Evolutionary conservation across 2,329 filamentous ascomycete species (phyloP), one percentile per base, ranked within the genome.

Genomic region (Laburnicola sp.): DNA sequence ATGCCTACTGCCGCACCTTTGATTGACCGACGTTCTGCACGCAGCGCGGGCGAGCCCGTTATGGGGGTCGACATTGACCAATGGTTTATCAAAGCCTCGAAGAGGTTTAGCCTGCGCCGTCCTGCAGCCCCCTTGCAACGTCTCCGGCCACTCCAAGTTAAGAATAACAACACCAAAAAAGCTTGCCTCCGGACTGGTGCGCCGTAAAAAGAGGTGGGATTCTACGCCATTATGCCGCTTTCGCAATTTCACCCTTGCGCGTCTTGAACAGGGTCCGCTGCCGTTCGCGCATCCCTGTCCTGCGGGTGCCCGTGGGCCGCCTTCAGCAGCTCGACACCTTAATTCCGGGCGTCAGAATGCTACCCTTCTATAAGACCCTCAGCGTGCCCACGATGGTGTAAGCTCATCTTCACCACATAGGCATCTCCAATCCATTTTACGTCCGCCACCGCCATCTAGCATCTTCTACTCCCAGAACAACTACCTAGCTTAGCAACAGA

Each of bases 1-100:
- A n/a, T n/a, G n/a, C n/a, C n/a, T n/a, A 59, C 53, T 47, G 28
- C 38, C 36, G n/a, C 37, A 52, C 39, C 27, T 57, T 53, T 63
- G 60, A 64, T 60, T 63, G 62, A 60, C 47, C 45, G 48, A n/a
- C 16, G 45, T 43, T 22, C 58, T 64, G 58, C 62, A 57, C 28
- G 22, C 31, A 48, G 36, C 46, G 48, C 34, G 31, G 52, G 28
- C 34, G 22, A 30, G 31, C 49, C 42, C 35, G 3, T 53, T 50
- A 37, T 56, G 58, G 56, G 47, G 37, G 51, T 30, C 41, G 27
- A 40, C 39, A 34, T 50, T 47, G 51, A 53, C 57, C 54, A 59
- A 60, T 63, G 30, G 56, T 60, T 70, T 70, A 70, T 69, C 66
- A 70, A 56, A 57, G 54, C 58, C 68, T 58, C 41, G 46, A 63